These are phyloP conservation scores for Hanseniaspora uvarum DNA, from an alignment of 1,139 yeast species.

Conservation along the genomic window DNA sequence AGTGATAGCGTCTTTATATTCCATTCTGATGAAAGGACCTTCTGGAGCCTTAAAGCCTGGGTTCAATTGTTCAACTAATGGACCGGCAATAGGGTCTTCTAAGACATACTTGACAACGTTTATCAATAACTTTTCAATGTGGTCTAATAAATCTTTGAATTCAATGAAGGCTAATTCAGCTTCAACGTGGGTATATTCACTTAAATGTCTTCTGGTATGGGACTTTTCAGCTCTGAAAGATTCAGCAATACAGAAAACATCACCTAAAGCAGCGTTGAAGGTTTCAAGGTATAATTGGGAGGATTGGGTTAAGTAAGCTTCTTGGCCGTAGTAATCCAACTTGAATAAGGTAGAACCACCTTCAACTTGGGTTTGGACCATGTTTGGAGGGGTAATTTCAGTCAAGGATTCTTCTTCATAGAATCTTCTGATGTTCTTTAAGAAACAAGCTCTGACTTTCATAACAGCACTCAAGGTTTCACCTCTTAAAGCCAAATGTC, in stretches of 20 bases:
- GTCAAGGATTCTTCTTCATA: constrained; percentile 63
- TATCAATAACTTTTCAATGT: constrained; percentile 71
- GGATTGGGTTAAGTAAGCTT: constrained; percentile 91
- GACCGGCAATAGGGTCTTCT: constrained; percentile 86
- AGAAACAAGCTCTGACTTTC: constrained; percentile 81
- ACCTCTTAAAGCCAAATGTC: constrained; percentile 91
- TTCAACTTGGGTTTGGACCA: constrained; percentile 99
- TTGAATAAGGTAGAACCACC: constrained; percentile 96
- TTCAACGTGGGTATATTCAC: constrained; percentile 95
- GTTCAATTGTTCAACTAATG: constrained; percentile 80
- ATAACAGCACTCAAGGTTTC: constrained; percentile 88
- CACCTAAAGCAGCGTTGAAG: constrained; percentile 90
- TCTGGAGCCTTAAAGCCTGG: constrained; percentile 76
- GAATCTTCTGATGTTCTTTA: constrained; percentile 65
- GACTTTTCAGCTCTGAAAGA: constrained; percentile 99
- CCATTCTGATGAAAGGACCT: constrained; percentile 83
- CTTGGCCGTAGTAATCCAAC: constrained; percentile 91
- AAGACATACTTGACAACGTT: constrained; percentile 62
- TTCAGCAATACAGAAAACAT: constrained; percentile 94
- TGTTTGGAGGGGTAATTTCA: constrained; percentile 98
- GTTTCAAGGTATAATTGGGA: constrained; percentile 96
- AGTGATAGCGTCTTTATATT: constrained; percentile 78
- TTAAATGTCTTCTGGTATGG: constrained; percentile 95
- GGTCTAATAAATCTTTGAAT: constrained; percentile 76
- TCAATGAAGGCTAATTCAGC: constrained; percentile 80